Evolutionary conservation across 2,329 filamentous ascomycete genomes (phyloP).

Genomic region (Didymella pinodella): DNA sequence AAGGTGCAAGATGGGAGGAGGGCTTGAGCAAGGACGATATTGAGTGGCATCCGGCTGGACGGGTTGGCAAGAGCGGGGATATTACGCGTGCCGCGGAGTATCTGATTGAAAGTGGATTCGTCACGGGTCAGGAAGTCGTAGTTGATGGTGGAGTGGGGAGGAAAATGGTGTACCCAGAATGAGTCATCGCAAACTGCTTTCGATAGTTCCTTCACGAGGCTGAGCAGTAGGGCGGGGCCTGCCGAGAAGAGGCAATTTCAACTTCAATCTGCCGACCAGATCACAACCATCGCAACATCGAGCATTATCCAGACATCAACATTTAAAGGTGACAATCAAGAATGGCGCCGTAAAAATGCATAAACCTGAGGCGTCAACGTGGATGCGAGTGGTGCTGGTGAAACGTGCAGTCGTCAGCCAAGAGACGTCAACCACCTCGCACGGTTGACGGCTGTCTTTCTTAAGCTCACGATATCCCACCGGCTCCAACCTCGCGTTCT

Average conservation of each 20-base stretch:
- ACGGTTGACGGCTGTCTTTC: conserved; percentile 9
- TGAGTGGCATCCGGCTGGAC: conserved; percentile 59
- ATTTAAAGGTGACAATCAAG: neutral
- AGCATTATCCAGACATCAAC: neutral
- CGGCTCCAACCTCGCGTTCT: neutral
- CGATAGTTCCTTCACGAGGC: conserved; percentile 11
- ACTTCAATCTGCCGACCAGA: conserved; percentile 11
- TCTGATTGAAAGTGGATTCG: conserved; percentile 51
- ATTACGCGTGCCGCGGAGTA: conserved; percentile 53
- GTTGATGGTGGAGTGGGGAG: conserved; percentile 57
- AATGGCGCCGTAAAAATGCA: neutral
- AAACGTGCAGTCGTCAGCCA: conserved; percentile 19
- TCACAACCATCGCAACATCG: neutral
- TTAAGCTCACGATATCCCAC: conserved; percentile 14
- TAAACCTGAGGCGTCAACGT: conserved; percentile 12
- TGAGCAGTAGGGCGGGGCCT: conserved; percentile 7
- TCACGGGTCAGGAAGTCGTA: conserved; percentile 57
- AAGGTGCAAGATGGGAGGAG: conserved; percentile 55
- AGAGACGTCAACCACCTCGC: conserved; percentile 10
- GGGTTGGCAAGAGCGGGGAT: conserved; percentile 61
- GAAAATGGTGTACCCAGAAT: conserved; percentile 56
- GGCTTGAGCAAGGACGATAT: conserved; percentile 57
- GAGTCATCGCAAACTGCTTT: conserved; percentile 5
- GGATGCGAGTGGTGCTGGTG: conserved; percentile 15
- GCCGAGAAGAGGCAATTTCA: conserved; percentile 18